Conservation (phyloP, 2,329 filamentous ascomycete genomes). For the Elsinoe batatas region DNA sequence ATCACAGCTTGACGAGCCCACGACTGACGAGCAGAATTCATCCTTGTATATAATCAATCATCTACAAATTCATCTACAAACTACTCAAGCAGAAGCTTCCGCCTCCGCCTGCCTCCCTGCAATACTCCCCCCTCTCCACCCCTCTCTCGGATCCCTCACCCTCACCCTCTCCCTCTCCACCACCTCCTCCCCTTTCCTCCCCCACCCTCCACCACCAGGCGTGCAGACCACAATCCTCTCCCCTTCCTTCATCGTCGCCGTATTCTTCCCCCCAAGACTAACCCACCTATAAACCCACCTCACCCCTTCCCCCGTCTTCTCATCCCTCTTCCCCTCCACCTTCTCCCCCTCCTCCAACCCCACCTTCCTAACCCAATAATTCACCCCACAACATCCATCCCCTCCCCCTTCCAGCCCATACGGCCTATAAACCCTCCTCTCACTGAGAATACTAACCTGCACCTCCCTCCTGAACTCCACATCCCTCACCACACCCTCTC, state of each 20-base stretch:
- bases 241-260: conserved; percentile 62
- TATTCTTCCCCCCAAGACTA: conserved; percentile 72
- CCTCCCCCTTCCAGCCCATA: conserved; percentile 79
- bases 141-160: conserved; percentile 50
- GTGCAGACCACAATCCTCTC: conserved; percentile 70
- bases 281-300: conserved; percentile 45
- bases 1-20: neutral
- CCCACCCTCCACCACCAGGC: conserved; percentile 73
- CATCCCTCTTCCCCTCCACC: conserved; percentile 11
- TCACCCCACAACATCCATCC: conserved; percentile 68
- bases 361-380: conserved; percentile 76
- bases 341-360: conserved; percentile 24
- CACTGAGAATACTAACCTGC: conserved; percentile 68
- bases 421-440: conserved; percentile 64
- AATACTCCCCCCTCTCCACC: conserved; percentile 52
- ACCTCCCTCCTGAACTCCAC: conserved; percentile 73
- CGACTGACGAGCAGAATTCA: neutral
- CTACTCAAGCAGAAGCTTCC: conserved; percentile 32
- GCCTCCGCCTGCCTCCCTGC: conserved; percentile 45
- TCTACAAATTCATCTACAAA: neutral
- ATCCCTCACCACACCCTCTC: conserved; percentile 66
- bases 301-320: conserved; percentile 17
- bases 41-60: conserved; percentile 8
- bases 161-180: conserved; percentile 27
- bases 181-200: conserved; percentile 47